Evolutionary conservation across 2,329 filamentous ascomycete genomes (phyloP).

Genomic region (Pestalotiopsis fici): DNA sequence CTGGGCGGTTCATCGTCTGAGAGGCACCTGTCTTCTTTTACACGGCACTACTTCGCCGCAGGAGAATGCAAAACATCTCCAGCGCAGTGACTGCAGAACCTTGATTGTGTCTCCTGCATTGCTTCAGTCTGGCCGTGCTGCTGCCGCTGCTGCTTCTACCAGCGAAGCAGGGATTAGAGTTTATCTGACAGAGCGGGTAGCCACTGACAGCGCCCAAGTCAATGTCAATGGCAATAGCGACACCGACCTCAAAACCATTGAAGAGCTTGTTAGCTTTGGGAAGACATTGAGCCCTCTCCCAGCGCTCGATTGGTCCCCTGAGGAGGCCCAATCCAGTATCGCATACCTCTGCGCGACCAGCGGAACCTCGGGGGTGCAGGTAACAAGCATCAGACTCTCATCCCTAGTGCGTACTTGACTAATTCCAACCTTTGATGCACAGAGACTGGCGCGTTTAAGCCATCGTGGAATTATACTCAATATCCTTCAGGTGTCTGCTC

Average conservation of each 20-base stretch:
- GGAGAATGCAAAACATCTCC: conserved; percentile 3
- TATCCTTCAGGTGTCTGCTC: neutral
- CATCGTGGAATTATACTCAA: neutral
- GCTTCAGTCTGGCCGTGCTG: neutral
- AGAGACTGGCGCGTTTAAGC: neutral
- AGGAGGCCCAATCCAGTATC: neutral
- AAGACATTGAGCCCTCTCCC: neutral
- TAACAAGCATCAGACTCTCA: too few species aligned
- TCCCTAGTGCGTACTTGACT: too few species aligned
- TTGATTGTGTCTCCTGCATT: neutral
- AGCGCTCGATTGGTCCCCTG: neutral
- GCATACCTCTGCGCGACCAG: conserved; percentile 2
- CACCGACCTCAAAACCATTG: neutral
- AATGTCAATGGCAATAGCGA: conserved; percentile 1
- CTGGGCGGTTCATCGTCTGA: neutral
- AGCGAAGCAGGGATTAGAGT: too few species aligned
- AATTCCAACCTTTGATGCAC: too few species aligned
- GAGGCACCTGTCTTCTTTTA: conserved; percentile 4
- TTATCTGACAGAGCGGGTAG: too few species aligned
- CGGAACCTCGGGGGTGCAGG: conserved; percentile 3
- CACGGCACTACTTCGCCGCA: neutral
- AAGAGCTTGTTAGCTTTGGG: neutral
- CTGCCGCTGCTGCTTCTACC: neutral
- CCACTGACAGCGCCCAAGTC: too few species aligned
- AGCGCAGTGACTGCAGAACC: neutral